These are phyloP conservation scores for Catharanthus roseus DNA, from an alignment of 257 asterid genomes.

Conservation along the genomic window DNA sequence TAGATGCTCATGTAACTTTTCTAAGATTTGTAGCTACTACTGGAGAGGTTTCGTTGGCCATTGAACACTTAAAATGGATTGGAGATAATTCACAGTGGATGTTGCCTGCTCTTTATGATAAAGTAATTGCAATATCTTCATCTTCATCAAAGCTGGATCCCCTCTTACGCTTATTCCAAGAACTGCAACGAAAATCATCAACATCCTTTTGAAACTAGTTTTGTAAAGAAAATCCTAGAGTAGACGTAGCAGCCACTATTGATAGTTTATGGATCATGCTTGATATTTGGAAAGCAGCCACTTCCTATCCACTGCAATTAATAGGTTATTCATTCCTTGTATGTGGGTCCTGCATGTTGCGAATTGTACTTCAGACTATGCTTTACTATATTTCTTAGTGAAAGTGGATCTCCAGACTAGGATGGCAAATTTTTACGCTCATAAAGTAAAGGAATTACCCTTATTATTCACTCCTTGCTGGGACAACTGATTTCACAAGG, in stretches of 20 bases:
- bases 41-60: constrained; percentile 45
- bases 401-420: not conserved
- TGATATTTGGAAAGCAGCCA: not conserved
- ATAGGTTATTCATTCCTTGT: not conserved
- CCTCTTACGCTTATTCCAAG: constrained; percentile 24
- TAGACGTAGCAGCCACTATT: not conserved
- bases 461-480: not conserved
- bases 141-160: constrained; percentile 34
- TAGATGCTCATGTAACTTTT: constrained; percentile 44
- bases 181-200: constrained; percentile 13
- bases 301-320: not conserved
- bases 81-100: constrained; percentile 37
- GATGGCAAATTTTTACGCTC: not conserved
- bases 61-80: constrained; percentile 48
- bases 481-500: not conserved
- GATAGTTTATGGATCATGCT: too few species aligned
- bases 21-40: constrained; percentile 44
- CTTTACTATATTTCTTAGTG: not conserved
- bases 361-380: not conserved
- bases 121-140: constrained; percentile 34
- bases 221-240: constrained; percentile 9
- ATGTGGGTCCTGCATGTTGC: not conserved
- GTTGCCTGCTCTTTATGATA: constrained; percentile 38
- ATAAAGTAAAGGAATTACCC: not conserved
- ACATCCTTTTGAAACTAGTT: not conserved